phyloP scores from a whole-genome alignment of 2,329 filamentous ascomycete genomes.

The Coleophoma cylindrospora region DNA sequence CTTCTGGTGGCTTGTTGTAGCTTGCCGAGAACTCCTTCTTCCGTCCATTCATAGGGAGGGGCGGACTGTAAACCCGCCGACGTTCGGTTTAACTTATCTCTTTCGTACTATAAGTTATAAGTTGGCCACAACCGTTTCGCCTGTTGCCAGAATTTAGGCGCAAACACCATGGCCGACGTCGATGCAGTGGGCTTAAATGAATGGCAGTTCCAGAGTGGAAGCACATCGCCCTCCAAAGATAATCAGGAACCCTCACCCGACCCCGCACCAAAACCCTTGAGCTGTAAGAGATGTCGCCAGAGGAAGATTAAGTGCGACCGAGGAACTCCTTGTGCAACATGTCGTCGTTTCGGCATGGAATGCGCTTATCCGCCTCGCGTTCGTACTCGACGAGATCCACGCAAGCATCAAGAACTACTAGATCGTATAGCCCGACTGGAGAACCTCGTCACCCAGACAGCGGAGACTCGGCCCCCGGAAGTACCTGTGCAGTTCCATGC shows the following conservation, averaged over 20 bases:
- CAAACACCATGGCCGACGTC: not conserved
- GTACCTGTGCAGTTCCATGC: not conserved
- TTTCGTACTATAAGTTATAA: too few relatives aligned
- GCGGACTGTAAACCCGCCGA: too few relatives aligned
- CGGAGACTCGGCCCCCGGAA: not conserved
- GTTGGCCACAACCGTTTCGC: too few relatives aligned
- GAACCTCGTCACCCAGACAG: not conserved
- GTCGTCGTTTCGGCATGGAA: not conserved
- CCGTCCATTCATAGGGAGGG: too few relatives aligned
- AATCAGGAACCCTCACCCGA: not conserved
- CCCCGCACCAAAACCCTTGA: not conserved
- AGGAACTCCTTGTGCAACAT: not conserved
- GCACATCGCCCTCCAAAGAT: not conserved
- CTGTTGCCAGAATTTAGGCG: not conserved
- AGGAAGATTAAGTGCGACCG: not conserved
- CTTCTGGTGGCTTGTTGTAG: too few relatives aligned
- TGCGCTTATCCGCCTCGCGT: not conserved
- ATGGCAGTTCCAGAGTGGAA: not conserved
- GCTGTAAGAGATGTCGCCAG: not conserved
- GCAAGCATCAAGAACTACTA: not conserved
- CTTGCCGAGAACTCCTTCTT: too few relatives aligned
- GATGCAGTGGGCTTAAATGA: not conserved
- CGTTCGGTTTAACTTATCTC: too few relatives aligned
- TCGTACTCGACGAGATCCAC: not conserved
- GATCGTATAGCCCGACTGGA: not conserved